Evolutionary conservation across 768 basidiomycete genomes (phyloP).

Genomic region (Paxillus involutus): DNA sequence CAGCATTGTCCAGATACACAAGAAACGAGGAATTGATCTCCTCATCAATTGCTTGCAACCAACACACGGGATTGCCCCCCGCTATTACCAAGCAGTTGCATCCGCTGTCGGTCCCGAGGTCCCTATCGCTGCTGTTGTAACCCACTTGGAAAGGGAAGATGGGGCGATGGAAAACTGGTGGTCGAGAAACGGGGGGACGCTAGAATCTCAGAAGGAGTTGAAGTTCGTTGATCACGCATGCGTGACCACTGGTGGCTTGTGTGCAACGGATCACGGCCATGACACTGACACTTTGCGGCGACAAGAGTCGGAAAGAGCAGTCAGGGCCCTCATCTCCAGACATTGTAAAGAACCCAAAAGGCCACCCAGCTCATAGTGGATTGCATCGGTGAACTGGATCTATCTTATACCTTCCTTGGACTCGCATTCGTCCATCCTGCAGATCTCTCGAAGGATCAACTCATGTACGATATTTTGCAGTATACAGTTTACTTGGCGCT

Average conservation of each 20-base stretch:
- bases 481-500: no score
- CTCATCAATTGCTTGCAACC: constrained; percentile 6
- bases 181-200: constrained; percentile 23
- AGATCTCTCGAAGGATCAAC: no score
- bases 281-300: background rate
- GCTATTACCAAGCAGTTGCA: constrained; percentile 3
- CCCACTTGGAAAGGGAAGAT: constrained; percentile 28
- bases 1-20: background rate
- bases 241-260: background rate
- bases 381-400: background rate
- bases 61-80: background rate
- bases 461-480: no score
- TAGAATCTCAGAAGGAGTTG: constrained; percentile 24
- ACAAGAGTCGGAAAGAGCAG: background rate
- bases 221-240: constrained; percentile 22
- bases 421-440: no score
- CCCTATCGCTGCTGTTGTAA: constrained; percentile 27
- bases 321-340: background rate
- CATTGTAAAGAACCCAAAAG: background rate
- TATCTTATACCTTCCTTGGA: background rate
- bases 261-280: background rate
- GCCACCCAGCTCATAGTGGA: background rate
- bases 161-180: constrained; percentile 18
- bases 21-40: constrained; percentile 6
- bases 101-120: constrained; percentile 17